A percentile compares a stretch with the other conserved stretches of the same genome.
These are phyloP conservation scores for Exophiala viscosa DNA, from an alignment of 2,329 filamentous ascomycete species.

Conservation along the genomic window DNA sequence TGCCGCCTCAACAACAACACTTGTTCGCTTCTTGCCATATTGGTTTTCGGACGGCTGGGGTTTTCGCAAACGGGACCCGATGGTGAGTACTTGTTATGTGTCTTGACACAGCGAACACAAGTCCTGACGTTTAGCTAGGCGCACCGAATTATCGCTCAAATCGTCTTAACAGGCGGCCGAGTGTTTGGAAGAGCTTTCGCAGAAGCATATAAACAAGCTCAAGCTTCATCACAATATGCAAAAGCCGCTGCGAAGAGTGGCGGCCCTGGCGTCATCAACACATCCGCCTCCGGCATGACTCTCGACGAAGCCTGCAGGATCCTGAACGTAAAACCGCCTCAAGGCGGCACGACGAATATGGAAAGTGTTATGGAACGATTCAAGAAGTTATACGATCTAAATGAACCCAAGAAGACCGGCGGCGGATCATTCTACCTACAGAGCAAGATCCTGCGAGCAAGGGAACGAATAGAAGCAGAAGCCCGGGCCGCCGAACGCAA, in stretches of 20 bases:
- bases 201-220: constrained; percentile 93
- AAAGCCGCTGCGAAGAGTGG: constrained; percentile 63
- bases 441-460: constrained; percentile 88
- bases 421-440: constrained; percentile 92
- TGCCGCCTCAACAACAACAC: no score
- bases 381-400: constrained; percentile 90
- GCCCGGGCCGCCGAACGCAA: constrained; percentile 68
- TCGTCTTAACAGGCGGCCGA: constrained; percentile 83
- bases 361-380: constrained; percentile 80
- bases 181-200: constrained; percentile 89
- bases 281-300: constrained; percentile 69
- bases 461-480: constrained; percentile 89
- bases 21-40: neutral
- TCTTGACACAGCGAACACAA: neutral
- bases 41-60: neutral
- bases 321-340: constrained; percentile 87
- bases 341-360: constrained; percentile 70
- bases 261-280: constrained; percentile 45
- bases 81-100: constrained; percentile 9
- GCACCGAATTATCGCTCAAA: constrained; percentile 89
- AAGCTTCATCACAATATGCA: constrained; percentile 78
- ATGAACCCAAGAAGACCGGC: constrained; percentile 83
- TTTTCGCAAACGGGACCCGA: constrained; percentile 3
- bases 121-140: constrained; percentile 55
- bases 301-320: constrained; percentile 97